Base-by-base conservation (phyloP, 1,284 basidiomycete genomes). In the Coniferiporia weirii region DNA sequence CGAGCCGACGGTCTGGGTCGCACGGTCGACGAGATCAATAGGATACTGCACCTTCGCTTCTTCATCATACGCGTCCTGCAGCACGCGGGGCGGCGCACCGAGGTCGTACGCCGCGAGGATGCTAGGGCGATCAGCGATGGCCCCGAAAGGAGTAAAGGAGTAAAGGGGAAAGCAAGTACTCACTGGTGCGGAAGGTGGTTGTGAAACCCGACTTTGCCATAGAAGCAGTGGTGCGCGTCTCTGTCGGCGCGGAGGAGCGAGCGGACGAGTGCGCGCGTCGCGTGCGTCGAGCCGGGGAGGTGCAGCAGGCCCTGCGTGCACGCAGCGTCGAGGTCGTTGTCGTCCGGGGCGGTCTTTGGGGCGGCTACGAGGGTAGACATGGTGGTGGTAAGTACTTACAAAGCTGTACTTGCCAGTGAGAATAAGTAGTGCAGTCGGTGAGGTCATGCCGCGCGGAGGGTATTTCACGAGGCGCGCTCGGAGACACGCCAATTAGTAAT, bases 111-210 rank as follows among this genome's bases (percentile, higher is more conserved):
- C 80, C 1, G 85, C 83, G 0, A 89, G 70, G 0, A 85, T 55
- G 68, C 84, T 80, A n/a, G n/a, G n/a, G n/a, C n/a, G n/a, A n/a
- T n/a, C n/a, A n/a, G n/a, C n/a, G n/a, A n/a, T n/a, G n/a, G n/a
- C n/a, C n/a, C n/a, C n/a, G n/a, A n/a, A n/a, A n/a, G n/a, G n/a
- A n/a, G n/a, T 13, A 38, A 38, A 36, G 20, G 51, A 27, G 43
- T 12, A 35, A 40, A 22, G n/a, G 22, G n/a, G n/a, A n/a, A n/a
- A n/a, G n/a, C n/a, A n/a, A n/a, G n/a, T 8, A 65, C 78, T 66
- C 54, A 80, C 79, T 82, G 80, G 63, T 81, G 80, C 57, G 75
- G 76, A n/a, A 87, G 72, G 68, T 89, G 86, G 66, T 87, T 87
- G 66, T 89, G 85, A 48, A 83, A 76, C 1, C 79, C 77, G 1